Base-by-base conservation (phyloP, 2,329 filamentous ascomycete species). In the Fusarium brevicatenulatum region DNA sequence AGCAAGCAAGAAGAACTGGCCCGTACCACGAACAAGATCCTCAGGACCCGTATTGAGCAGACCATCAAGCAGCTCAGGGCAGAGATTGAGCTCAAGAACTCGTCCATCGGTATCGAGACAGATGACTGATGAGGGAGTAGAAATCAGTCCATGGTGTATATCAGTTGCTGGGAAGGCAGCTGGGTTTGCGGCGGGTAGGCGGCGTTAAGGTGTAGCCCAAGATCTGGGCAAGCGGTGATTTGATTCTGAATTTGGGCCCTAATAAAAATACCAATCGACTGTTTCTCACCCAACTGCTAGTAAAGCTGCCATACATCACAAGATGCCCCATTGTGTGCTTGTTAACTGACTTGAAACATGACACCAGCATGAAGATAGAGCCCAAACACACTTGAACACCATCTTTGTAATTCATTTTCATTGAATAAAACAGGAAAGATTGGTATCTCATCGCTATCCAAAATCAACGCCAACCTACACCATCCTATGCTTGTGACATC, bases 1-100 rank as follows among this genome's bases (percentile, higher is more conserved):
- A 79, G 80, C 40, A 82, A 85, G 60, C 82, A 86, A 73, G 81
- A 80, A 9, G 84, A 87, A 72, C 80, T 87, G 54, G 81, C 81
- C 23, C 81, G 79, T 44, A 84, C 84, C 32, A 78, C 78, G 8
- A 87, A 86, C 75, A 82, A 82, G 65, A 86, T 90, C 63, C 78
- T 90, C 65, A 82, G 83, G 66, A 84, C 83, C 63, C 85, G 88
- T 32, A 79, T 90, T 23, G 83, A 87, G 71, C 81, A 79, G 30
- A 86, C 84, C 56, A 87, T 89, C 74, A 86, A 83, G 75, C 81
- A 84, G 77, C 80, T 85, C 53, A 83, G 80, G 76, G 82, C 81
- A 23, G 84, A 85, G 69, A 84, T 85, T 74, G 82, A 82, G 70
- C 80, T 85, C 65, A 85, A 85, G 77, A 83, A 83, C 73, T 81